Evolutionary conservation across 2,329 filamentous ascomycete species (phyloP).

Genomic region (Microdochium trichocladiopsis): DNA sequence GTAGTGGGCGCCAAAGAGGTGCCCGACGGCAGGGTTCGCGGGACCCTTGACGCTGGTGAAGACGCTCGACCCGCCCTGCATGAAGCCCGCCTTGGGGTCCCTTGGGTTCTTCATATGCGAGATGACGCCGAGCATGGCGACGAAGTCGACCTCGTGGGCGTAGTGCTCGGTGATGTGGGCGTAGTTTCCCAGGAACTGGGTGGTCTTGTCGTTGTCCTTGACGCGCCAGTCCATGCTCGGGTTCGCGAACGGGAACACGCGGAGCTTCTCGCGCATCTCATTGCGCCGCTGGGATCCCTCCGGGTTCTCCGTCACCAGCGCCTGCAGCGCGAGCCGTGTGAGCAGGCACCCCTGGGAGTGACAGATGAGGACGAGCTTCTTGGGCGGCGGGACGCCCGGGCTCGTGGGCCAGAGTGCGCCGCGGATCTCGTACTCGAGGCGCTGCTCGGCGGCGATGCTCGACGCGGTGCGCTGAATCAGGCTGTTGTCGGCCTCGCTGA

Average conservation of each 20-base stretch:
- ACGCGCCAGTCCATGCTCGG: slow-evolving; percentile 6
- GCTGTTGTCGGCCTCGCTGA: neutral
- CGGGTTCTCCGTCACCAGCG: neutral
- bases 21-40: neutral
- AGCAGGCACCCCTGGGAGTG: slow-evolving; percentile 6
- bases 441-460: neutral
- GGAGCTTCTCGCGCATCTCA: neutral
- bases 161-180: slow-evolving; percentile 5
- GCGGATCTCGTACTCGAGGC: slow-evolving; percentile 1
- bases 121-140: slow-evolving; percentile 5
- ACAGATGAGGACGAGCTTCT: slow-evolving; percentile 5
- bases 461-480: slow-evolving; percentile 3
- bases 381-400: neutral
- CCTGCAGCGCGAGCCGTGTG: slow-evolving; percentile 2
- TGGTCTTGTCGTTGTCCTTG: neutral
- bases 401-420: neutral
- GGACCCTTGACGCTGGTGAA: neutral
- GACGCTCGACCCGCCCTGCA: neutral
- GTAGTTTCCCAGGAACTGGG: neutral
- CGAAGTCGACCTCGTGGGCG: slow-evolving; percentile 4
- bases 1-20: neutral
- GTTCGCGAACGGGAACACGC: slow-evolving; percentile 3
- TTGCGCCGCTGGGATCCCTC: neutral
- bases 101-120: neutral
- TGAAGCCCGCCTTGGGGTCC: neutral